phyloP scores from a whole-genome alignment of 2,329 filamentous ascomycete species.

The Xylariaceae sp. region DNA sequence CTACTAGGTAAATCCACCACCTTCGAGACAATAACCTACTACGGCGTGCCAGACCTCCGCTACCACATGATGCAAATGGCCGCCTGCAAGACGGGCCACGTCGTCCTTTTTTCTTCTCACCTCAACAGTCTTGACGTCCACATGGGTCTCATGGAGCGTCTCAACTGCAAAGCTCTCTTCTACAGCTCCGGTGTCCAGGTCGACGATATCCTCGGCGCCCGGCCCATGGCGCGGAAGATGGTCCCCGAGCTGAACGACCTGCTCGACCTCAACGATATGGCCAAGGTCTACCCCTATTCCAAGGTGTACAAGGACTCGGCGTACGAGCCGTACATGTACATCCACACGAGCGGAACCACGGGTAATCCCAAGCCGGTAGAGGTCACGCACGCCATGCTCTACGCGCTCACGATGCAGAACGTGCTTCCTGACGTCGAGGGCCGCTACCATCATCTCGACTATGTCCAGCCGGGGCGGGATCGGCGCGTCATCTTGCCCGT shows the following conservation, averaged over 20 bases:
- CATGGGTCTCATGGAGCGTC: conserved; percentile 21
- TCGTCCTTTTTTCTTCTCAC: conserved; percentile 23
- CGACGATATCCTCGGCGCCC: conserved; percentile 17
- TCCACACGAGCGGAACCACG: conserved; percentile 24
- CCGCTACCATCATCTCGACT: conserved; percentile 9
- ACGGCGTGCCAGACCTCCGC: conserved; percentile 20
- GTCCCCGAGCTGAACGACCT: conserved; percentile 20
- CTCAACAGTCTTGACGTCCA: conserved; percentile 21
- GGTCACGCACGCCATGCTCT: conserved; percentile 11
- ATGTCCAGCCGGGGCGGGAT: conserved; percentile 11
- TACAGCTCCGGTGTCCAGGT: conserved; percentile 17
- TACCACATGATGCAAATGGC: conserved; percentile 26
- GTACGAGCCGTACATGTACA: conserved; percentile 17
- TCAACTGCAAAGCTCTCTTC: conserved; percentile 19
- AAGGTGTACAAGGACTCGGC: conserved; percentile 22
- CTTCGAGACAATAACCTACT: conserved; percentile 22
- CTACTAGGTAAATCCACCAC: conserved; percentile 17
- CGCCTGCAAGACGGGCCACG: conserved; percentile 24
- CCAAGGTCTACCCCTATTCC: conserved; percentile 19
- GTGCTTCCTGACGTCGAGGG: conserved; percentile 17
- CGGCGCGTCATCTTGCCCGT: conserved; percentile 17
- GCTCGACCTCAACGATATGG: conserved; percentile 2
- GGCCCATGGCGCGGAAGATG: conserved; percentile 16
- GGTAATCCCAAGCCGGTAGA: conserved; percentile 19
- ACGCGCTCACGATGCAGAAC: conserved; percentile 7